Conservation (phyloP, 2,329 filamentous ascomycete genomes). For the Talaromyces sp. region DNA sequence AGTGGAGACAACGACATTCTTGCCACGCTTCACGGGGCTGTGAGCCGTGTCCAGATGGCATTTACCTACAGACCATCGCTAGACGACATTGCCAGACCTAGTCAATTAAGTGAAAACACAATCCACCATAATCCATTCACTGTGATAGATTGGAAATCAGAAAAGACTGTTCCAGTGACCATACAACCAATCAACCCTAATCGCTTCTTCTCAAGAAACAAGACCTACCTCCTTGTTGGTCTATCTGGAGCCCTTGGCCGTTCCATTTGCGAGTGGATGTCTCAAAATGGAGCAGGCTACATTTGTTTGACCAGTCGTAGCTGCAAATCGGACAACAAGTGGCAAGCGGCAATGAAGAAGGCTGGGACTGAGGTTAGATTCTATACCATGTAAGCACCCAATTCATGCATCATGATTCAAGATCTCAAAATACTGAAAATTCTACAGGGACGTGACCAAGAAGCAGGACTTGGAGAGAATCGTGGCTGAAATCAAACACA, state of each 20-base stretch:
- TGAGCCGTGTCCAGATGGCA: not conserved
- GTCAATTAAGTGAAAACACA: not conserved
- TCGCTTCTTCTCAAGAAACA: slow-evolving; percentile 21
- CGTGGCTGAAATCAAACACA: slow-evolving; percentile 18
- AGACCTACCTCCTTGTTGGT: slow-evolving; percentile 55
- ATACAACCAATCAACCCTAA: not conserved
- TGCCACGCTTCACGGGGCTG: not conserved
- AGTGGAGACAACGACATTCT: not conserved
- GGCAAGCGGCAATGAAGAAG: not conserved
- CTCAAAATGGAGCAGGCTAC: slow-evolving; percentile 49
- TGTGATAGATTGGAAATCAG: not conserved
- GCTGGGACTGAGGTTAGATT: not conserved
- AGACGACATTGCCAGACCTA: not conserved
- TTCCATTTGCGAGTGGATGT: slow-evolving; percentile 51
- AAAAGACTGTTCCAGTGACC: not conserved
- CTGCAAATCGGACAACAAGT: not conserved
- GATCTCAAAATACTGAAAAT: not conserved
- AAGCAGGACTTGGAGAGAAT: slow-evolving; percentile 28
- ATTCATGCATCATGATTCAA: not conserved
- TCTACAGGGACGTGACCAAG: slow-evolving; percentile 27
- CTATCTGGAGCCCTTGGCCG: slow-evolving; percentile 57
- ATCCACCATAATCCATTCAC: not conserved
- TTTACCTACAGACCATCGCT: not conserved
- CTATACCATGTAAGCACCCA: not conserved
- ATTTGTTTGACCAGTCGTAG: slow-evolving; percentile 50